Evolutionary conservation across 176 grass and related monocot genomes (phyloP).

Genomic region (Sorghum bicolor): Sorghum_bicolor_NCBIv3 NC_012878.2:15088001-15088500

Average conservation of each 20-base stretch:
- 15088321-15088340: not conserved
- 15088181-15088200: not conserved
- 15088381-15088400: not conserved
- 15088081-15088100: not conserved
- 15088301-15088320: not conserved
- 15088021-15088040: too few relatives aligned
- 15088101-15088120: not conserved
- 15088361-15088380: not conserved
- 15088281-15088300: not conserved
- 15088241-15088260: not conserved
- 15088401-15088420: not conserved
- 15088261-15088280: not conserved
- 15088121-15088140: not conserved
- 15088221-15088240: not conserved
- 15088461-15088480: slow-evolving; percentile 12
- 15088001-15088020: too few relatives aligned
- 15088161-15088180: not conserved
- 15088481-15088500: not conserved
- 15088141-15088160: not conserved
- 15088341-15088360: not conserved
- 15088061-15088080: too few relatives aligned
- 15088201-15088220: not conserved
- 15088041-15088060: too few relatives aligned
- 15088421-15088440: not conserved
- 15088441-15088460: not conserved